Evolutionary conservation across 2,329 filamentous ascomycete genomes (phyloP), one percentile per base, ranked within the genome.

Genomic region (Zasmidium citrigriseum): DNA sequence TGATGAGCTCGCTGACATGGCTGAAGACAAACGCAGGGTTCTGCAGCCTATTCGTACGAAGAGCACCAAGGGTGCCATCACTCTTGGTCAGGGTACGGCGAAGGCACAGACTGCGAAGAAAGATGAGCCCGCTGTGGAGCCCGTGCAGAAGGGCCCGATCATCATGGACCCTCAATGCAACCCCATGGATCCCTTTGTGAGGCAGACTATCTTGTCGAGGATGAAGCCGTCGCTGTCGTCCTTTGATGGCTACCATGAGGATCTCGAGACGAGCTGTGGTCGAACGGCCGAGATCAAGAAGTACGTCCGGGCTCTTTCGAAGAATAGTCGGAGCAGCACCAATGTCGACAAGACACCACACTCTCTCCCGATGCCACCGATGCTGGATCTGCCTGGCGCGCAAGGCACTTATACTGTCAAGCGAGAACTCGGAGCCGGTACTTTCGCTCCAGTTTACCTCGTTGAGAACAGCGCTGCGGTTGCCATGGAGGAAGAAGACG

Each of bases 381-480:
- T 83, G 3, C 80, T 98, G 21, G 79, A 85, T 45, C 90, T 97
- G 60, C 81, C 85, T 0, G 85, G 85, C 41, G 81, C 84, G 1
- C 77, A 83, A 21, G 81, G 86, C 41, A 83, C 82, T 45, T 99
- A 97, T 74, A 88, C 85, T 1, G 76, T 98, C 57, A 91, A 89
- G 70, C 86, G 88, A 51, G 92, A 98, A 72, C 85, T 99, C 12
- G 95, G 95, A 1, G 90, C 92, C 24, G 95, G 95, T 9, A 95
- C 95, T 0, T 99, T 96, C 75, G 95, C 93, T 0, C 93, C 95
- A 0, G 95, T 99, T 2, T 99, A 97, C 72, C 84, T 99, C 0
- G 88, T 93, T 7, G 91, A 96, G 70, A 85, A 83, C 65, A 89
- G 63, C 53, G 64, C 67, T 10, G 59, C 61, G 3, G 52, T 59